A percentile compares a stretch with the other conserved stretches of the same genome.
Conservation (phyloP, 192 early-diverging fungal genomes). For the Coemansia sp. region DNA sequence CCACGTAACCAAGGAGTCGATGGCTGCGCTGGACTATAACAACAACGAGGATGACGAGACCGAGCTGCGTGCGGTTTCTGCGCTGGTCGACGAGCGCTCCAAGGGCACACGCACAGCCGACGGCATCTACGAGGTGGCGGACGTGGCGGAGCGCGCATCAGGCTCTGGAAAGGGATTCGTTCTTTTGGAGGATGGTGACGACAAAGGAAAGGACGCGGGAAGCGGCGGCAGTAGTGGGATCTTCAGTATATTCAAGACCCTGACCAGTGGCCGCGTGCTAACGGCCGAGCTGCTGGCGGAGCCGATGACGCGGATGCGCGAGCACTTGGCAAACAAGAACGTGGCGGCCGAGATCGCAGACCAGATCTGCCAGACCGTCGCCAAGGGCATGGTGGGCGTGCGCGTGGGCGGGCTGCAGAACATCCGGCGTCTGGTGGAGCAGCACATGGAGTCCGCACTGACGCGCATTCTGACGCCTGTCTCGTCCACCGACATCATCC, state of each 20-base stretch:
- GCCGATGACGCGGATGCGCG: constrained; percentile 86
- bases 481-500: constrained; percentile 87
- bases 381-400: constrained; percentile 69
- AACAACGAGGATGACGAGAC: constrained; percentile 19
- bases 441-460: constrained; percentile 82
- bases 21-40: constrained; percentile 54
- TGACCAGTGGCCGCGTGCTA: constrained; percentile 74
- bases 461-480: constrained; percentile 86
- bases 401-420: constrained; percentile 77
- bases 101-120: constrained; percentile 66
- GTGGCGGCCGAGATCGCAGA: constrained; percentile 88
- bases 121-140: constrained; percentile 78
- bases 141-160: constrained; percentile 59
- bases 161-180: constrained; percentile 53
- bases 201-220: constrained; percentile 53
- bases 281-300: constrained; percentile 72
- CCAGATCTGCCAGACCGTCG: constrained; percentile 82
- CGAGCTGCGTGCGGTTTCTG: constrained; percentile 16
- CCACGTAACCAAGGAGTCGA: constrained; percentile 46
- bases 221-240: constrained; percentile 46
- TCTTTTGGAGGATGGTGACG: constrained; percentile 57
- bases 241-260: constrained; percentile 70
- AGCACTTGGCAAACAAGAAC: constrained; percentile 91
- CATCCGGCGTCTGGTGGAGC: constrained; percentile 71
- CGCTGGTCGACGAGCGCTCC: constrained; percentile 62